phyloP scores from a whole-genome alignment of 2,329 filamentous ascomycete genomes.

The Fonsecaea pugnacius region DNA sequence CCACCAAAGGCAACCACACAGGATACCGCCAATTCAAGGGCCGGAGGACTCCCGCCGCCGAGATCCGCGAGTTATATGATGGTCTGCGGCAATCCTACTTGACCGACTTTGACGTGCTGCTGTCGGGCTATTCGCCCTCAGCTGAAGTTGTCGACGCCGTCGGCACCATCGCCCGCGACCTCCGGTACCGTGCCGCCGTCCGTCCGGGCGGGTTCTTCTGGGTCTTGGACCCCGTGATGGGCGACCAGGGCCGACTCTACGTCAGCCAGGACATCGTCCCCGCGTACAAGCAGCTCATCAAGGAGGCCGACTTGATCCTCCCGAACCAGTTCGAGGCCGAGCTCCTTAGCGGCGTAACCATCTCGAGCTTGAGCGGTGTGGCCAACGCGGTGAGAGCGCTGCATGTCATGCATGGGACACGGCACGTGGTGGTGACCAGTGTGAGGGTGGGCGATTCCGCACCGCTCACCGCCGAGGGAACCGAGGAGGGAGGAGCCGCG shows the following conservation, averaged over 20 bases:
- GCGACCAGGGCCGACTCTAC: conserved; percentile 89
- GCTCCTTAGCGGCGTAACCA: conserved; percentile 57
- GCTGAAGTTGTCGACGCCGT: conserved; percentile 83
- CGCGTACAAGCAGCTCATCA: conserved; percentile 79
- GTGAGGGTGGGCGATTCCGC: conserved; percentile 49
- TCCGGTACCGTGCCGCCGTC: conserved; percentile 58
- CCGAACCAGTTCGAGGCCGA: conserved; percentile 98
- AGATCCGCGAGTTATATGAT: conserved; percentile 82
- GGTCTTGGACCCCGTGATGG: conserved; percentile 97
- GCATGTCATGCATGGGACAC: conserved; percentile 75
- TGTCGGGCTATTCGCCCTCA: conserved; percentile 92
- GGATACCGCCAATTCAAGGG: conserved; percentile 89
- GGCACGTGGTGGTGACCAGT: conserved; percentile 91
- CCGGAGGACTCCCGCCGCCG: conserved; percentile 75
- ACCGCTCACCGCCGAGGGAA: background rate
- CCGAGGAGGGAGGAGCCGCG: background rate
- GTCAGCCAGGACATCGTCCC: conserved; percentile 90
- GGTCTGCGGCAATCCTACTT: conserved; percentile 83
- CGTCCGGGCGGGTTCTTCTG: conserved; percentile 36
- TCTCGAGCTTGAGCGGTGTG: conserved; percentile 28
- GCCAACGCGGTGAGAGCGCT: conserved; percentile 34
- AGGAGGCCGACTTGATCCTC: conserved; percentile 84
- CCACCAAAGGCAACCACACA: conserved; percentile 79
- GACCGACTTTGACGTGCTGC: conserved; percentile 88
- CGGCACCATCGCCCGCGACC: conserved; percentile 78